A percentile compares a stretch with the other conserved stretches of the same genome.
Evolutionary conservation across 768 basidiomycete species (phyloP).

Genomic region (Amyloporia xantha): DNA sequence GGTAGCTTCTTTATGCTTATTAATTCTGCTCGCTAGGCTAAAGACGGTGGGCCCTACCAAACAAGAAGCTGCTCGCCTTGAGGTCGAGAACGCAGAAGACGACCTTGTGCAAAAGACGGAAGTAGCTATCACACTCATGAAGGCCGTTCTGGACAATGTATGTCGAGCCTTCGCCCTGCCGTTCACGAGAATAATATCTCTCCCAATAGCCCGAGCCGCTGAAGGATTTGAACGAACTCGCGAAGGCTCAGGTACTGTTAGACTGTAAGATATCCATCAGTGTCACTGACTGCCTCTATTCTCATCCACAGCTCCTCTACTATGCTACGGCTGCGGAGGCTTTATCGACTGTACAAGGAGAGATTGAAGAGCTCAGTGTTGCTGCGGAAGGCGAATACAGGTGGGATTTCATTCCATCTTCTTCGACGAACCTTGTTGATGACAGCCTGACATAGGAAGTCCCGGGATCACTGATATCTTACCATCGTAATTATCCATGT

Average conservation of each 20-base stretch:
- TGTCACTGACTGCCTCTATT: no score
- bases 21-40: conserved; percentile 46
- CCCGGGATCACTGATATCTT: conserved; percentile 73
- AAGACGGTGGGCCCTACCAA: conserved; percentile 69
- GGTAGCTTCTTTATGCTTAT: background rate
- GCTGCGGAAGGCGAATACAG: conserved; percentile 96
- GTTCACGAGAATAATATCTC: background rate
- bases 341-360: conserved; percentile 75
- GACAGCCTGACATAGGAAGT: conserved; percentile 49
- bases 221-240: conserved; percentile 88
- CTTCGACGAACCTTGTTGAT: conserved; percentile 6
- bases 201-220: conserved; percentile 80
- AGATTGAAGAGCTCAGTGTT: conserved; percentile 88
- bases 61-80: conserved; percentile 89
- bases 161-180: conserved; percentile 31
- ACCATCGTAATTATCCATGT: no score
- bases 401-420: conserved; percentile 30
- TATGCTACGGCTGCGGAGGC: conserved; percentile 75
- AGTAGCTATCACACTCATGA: conserved; percentile 94
- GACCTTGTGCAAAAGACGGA: conserved; percentile 98
- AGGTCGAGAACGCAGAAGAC: conserved; percentile 91
- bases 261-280: no score
- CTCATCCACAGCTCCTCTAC: conserved; percentile 49
- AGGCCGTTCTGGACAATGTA: conserved; percentile 97
- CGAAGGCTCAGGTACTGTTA: conserved; percentile 73